Evolutionary conservation across 805 yeast species (phyloP).

Genomic region (Metschnikowia koreensis): DNA sequence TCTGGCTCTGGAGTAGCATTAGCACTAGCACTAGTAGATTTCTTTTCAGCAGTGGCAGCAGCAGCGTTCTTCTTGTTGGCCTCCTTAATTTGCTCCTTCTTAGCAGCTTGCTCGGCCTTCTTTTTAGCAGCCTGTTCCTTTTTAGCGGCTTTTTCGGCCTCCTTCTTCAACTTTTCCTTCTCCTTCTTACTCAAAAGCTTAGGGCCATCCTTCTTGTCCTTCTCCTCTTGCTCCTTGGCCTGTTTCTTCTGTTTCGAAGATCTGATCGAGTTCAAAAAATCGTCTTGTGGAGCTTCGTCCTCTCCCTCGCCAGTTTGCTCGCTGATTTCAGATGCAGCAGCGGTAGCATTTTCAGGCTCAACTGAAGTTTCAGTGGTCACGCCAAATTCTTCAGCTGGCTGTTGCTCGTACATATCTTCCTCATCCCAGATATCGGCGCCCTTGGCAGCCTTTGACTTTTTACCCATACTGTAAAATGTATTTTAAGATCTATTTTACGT

Average conservation of each 20-base stretch:
- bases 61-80: slow-evolving; percentile 46
- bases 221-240: slow-evolving; percentile 60
- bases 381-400: slow-evolving; percentile 37
- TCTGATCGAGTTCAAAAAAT: slow-evolving; percentile 81
- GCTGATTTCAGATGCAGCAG: not conserved
- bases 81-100: slow-evolving; percentile 55
- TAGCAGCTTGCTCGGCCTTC: slow-evolving; percentile 65
- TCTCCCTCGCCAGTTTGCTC: not conserved
- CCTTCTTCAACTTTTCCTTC: slow-evolving; percentile 93
- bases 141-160: slow-evolving; percentile 85
- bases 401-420: slow-evolving; percentile 49
- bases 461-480: slow-evolving; percentile 34
- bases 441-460: slow-evolving; percentile 57
- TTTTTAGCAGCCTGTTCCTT: slow-evolving; percentile 85
- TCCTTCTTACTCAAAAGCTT: slow-evolving; percentile 88
- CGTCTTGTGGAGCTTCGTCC: slow-evolving; percentile 28
- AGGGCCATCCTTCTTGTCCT: slow-evolving; percentile 55
- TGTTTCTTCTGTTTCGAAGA: slow-evolving; percentile 76
- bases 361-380: slow-evolving; percentile 19
- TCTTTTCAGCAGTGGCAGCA: slow-evolving; percentile 25
- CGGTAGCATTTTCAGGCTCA: slow-evolving; percentile 22
- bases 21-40: slow-evolving; percentile 24
- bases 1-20: slow-evolving; percentile 34
- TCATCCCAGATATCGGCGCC: slow-evolving; percentile 83
- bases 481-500: not conserved